Evolutionary conservation across 2,329 filamentous ascomycete genomes (phyloP).

Genomic region (Botrytis tulipae): DNA sequence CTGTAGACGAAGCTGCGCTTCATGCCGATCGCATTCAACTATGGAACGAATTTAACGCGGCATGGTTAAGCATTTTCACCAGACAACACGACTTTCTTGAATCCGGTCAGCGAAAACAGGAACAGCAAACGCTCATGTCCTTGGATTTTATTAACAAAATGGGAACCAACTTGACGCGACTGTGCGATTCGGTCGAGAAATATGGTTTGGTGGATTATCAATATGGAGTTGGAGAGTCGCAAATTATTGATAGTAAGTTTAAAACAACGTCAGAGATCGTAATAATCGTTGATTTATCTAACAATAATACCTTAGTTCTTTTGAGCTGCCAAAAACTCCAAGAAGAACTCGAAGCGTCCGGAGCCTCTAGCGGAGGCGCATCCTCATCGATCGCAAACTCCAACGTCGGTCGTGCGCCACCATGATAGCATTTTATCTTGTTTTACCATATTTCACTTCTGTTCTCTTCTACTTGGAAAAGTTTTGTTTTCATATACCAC

Average conservation of each 20-base stretch:
- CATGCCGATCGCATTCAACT: conserved; percentile 76
- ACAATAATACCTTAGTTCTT: conserved; percentile 44
- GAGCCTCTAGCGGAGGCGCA: conserved; percentile 15
- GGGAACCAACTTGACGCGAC: conserved; percentile 74
- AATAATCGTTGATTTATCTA: background rate
- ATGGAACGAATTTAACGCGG: conserved; percentile 93
- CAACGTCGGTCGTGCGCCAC: conserved; percentile 31
- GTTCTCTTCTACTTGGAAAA: conserved; percentile 1
- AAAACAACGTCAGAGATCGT: background rate
- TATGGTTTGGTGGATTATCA: conserved; percentile 97
- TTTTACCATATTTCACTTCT: conserved; percentile 8
- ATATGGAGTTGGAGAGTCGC: conserved; percentile 93
- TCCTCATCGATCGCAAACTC: conserved; percentile 18
- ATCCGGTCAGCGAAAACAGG: conserved; percentile 33
- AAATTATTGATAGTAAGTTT: conserved; percentile 58
- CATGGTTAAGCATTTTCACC: conserved; percentile 81
- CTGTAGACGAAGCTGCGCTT: conserved; percentile 74
- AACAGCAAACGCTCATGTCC: conserved; percentile 61
- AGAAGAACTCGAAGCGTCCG: conserved; percentile 41
- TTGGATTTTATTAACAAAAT: conserved; percentile 71
- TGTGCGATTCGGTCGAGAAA: conserved; percentile 84
- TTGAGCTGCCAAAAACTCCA: conserved; percentile 53
- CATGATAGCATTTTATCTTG: conserved; percentile 25
- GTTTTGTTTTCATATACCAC: conserved; percentile 11
- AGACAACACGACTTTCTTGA: conserved; percentile 75